These are phyloP conservation scores for Cytospora chrysosperma DNA, from an alignment of 2,329 filamentous ascomycete species.

Conservation along the genomic window DNA sequence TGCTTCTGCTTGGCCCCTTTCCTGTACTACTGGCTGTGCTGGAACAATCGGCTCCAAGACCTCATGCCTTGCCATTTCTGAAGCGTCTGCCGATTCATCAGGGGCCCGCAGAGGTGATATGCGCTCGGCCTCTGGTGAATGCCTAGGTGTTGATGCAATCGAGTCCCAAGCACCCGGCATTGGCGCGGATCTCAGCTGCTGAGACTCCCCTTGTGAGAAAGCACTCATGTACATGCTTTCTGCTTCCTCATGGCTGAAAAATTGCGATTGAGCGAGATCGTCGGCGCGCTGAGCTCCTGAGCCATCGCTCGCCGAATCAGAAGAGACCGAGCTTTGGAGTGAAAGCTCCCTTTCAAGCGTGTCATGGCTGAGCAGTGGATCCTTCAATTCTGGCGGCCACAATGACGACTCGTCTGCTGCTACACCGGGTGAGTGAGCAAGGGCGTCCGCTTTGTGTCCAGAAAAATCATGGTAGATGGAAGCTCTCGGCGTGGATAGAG, in stretches of 20 bases:
- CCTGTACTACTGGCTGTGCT: not conserved
- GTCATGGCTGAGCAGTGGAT: not conserved
- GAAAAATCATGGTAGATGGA: slow-evolving; percentile 43
- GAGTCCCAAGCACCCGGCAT: slow-evolving; percentile 57
- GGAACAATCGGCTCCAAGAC: not conserved
- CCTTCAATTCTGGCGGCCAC: slow-evolving; percentile 29
- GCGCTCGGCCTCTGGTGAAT: slow-evolving; percentile 20
- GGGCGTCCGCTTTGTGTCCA: not conserved
- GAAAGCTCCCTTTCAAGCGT: not conserved
- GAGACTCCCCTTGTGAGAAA: slow-evolving; percentile 49
- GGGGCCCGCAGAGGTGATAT: not conserved
- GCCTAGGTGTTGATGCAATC: slow-evolving; percentile 30
- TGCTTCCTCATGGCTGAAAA: slow-evolving; percentile 78
- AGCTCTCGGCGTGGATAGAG: slow-evolving; percentile 53
- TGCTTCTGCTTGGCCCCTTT: not conserved
- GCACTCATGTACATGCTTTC: slow-evolving; percentile 87
- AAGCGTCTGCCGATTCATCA: too few relatives aligned
- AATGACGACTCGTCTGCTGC: slow-evolving; percentile 31
- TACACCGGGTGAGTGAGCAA: slow-evolving; percentile 10
- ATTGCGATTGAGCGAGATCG: slow-evolving; percentile 62
- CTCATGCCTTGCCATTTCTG: not conserved
- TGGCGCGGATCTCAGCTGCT: slow-evolving; percentile 29
- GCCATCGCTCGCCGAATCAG: slow-evolving; percentile 31
- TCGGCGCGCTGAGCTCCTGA: slow-evolving; percentile 37
- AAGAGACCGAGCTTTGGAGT: slow-evolving; percentile 26